These are phyloP conservation scores for Solanum chilense DNA, from an alignment of 257 asterid species.

Conservation along the genomic window DNA sequence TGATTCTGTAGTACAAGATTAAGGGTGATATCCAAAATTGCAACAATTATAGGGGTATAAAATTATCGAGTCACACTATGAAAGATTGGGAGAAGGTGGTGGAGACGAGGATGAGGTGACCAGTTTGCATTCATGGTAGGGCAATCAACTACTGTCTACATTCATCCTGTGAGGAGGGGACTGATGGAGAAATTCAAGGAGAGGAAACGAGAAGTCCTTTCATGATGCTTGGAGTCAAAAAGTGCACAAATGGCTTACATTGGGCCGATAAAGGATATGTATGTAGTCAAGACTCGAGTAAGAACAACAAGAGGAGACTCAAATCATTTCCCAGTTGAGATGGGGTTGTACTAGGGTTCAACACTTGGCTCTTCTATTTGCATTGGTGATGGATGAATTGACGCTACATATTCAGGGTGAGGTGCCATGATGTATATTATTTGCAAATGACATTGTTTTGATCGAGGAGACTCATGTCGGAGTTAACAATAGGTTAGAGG, in stretches of 20 bases:
- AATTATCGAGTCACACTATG: neutral
- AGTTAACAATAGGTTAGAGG: neutral
- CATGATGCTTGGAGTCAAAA: neutral
- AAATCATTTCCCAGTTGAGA: neutral
- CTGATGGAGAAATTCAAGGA: neutral
- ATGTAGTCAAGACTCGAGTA: neutral
- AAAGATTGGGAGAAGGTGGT: neutral
- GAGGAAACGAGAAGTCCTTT: neutral
- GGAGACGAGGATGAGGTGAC: neutral
- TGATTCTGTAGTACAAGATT: neutral
- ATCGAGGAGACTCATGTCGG: neutral
- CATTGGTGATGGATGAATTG: neutral
- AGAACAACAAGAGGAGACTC: neutral
- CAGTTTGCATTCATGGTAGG: neutral
- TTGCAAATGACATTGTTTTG: neutral
- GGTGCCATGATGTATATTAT: neutral
- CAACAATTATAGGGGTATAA: neutral
- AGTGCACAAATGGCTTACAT: neutral
- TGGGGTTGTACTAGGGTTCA: neutral
- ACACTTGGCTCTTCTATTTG: neutral
- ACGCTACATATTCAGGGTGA: neutral
- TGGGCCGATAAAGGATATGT: neutral
- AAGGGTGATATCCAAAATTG: neutral
- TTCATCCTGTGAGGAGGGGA: neutral
- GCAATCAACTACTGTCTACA: neutral